Conservation (phyloP, 345 rosid genomes). For the Eucalyptus globulus region DNA sequence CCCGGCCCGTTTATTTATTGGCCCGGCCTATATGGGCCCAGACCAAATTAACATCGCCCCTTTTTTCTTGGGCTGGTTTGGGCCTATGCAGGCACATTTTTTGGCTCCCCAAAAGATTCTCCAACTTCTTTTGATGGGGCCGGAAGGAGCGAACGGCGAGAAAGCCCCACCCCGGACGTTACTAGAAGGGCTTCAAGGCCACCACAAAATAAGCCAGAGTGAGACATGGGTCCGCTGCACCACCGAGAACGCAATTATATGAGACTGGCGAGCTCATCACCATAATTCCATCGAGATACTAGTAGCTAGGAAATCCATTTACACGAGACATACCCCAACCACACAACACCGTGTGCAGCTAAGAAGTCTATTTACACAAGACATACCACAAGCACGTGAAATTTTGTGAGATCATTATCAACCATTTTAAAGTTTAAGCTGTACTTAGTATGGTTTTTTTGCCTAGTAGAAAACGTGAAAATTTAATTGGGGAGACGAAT, state of each 20-base stretch:
- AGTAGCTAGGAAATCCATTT: background rate
- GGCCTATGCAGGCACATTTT: background rate
- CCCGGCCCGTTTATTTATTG: background rate
- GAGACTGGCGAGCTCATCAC: background rate
- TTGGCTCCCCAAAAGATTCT: background rate
- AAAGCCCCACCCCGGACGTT: background rate
- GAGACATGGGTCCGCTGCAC: background rate
- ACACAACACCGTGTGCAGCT: no score
- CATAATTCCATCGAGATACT: no score
- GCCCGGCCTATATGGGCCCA: background rate
- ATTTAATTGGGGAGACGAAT: rapidly evolving
- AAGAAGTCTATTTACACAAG: no score
- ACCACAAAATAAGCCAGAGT: background rate
- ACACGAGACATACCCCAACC: background rate
- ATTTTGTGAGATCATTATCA: no score
- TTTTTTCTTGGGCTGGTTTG: background rate
- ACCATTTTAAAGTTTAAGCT: rapidly evolving
- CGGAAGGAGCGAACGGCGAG: background rate
- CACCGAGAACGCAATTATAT: rapidly evolving
- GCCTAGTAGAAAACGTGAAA: rapidly evolving
- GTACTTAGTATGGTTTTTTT: no score
- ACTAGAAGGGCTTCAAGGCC: background rate
- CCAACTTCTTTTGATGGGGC: background rate
- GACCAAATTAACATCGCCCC: background rate
- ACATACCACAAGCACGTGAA: no score